Evolutionary conservation across 208 protist genomes (phyloP).

Genomic region (Leishmania major): DNA sequence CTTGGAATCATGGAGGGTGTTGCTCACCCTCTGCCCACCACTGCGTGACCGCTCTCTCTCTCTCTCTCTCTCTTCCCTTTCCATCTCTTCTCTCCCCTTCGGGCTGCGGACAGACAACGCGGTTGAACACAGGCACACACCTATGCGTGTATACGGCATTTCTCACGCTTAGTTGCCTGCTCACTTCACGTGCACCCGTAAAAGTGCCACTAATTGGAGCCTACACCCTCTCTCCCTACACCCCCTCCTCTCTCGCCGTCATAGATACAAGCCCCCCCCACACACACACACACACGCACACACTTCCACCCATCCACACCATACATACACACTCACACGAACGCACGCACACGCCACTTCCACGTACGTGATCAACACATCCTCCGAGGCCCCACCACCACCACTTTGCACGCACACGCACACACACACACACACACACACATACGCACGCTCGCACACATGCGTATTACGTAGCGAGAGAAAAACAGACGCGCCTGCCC

Average conservation of each 20-base stretch:
- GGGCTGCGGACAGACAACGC: background rate
- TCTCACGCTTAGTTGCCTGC: background rate
- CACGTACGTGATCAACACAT: background rate
- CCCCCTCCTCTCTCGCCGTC: background rate
- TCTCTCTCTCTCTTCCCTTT: background rate
- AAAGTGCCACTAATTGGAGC: background rate
- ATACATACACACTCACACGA: too few relatives aligned
- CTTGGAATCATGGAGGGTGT: background rate
- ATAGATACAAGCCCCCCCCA: background rate
- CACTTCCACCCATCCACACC: background rate
- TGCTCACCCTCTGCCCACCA: background rate
- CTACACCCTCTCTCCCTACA: background rate
- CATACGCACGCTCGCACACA: too few relatives aligned
- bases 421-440: background rate
- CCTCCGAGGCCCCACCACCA: background rate
- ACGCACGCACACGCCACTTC: background rate
- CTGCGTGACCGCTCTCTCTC: background rate
- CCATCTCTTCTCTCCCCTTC: background rate
- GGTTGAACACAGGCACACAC: background rate
- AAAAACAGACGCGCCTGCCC: background rate
- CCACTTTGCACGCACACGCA: background rate
- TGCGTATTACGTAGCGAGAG: background rate
- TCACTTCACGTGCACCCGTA: background rate
- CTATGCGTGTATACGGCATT: background rate
- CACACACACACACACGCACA: background rate